Base-by-base conservation (phyloP, 208 protist species). In the Crithidia bombi region DNA sequence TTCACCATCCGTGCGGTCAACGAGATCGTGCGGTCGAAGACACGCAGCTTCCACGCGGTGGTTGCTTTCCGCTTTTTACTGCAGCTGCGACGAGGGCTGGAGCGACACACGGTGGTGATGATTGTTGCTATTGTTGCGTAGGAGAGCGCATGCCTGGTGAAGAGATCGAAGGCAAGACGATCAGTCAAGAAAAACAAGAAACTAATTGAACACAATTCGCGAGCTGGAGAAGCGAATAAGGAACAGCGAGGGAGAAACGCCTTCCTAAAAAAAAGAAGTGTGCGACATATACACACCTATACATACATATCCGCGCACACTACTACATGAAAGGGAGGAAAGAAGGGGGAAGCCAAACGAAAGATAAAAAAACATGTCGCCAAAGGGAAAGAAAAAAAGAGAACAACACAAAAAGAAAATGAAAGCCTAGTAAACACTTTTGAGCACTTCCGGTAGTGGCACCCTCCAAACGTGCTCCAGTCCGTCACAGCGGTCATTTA, bases 321-420 rank as follows among this genome's bases (percentile, higher is more conserved):
- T n/a, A n/a, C n/a, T 30, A 23, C 46, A 51, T 12, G 14, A 23
- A 23, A 28, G 21, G 4, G 21, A 51, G 21, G 3, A 51, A 51
- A 51, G 46, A 5, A 3, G 28, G 3, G 21, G 14, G 21, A 3
- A 47, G 15, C 43, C 15, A 47, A 47, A 47, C 43, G 15, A 21
- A 47, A 10, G 15, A 47, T 12, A 41, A 41, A 41, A 41, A 41
- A 51, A 51, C n/a, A n/a, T n/a, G n/a, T n/a, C n/a, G n/a, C n/a
- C n/a, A n/a, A 51, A 51, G 21, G 9, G 15, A 50, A 41, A 63
- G 43, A 62, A 52, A 58, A 51, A 36, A 41, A 63, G 23, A 50
- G 12, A 63, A 54, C 5, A 32, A 52, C 17, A n/a, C n/a, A n/a
- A n/a, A n/a, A n/a, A n/a, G n/a, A n/a, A n/a, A n/a, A n/a, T n/a